Evolutionary conservation across 768 basidiomycete genomes (phyloP), one percentile per base, ranked within the genome.

Genomic region (Boletus pseudopeckii): DNA sequence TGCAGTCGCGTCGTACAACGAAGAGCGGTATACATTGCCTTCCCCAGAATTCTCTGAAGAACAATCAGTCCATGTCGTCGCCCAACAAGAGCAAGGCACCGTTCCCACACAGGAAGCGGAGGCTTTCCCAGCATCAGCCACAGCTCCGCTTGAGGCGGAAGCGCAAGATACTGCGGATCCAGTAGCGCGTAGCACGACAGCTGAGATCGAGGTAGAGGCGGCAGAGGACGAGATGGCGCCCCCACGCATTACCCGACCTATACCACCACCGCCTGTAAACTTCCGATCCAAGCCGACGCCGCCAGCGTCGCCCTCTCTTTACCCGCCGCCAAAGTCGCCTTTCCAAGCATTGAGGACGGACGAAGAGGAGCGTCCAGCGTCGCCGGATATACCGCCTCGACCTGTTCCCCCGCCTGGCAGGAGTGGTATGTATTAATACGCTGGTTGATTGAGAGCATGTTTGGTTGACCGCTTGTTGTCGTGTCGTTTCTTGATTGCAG

Each of bases 241-340:
- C 4, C 63, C 72, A 7, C 72, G 66, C 44, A 60, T 71, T 26
- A 66, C 59, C 14, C 68, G 67, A 47, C 63, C 65, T 0, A 57
- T 68, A 47, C 75, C 70, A 0, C 65, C 71, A 0, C 70, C 73
- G 18, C 74, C 74, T 0, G 65, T 65, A 22, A 65, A 62, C 46
- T 30, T 66, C 26, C 37, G 45, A n/a, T 62, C 70, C 9, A 64
- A 59, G 36, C 63, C 64, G 24, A 47, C 55, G 1, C 43, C 59
- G 7, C 59, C 64, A 3, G 38, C 53, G 1, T 60, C 61, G 1
- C 59, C 68, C 5, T 37, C 62, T 1, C 24, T 49, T 9, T 54
- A 60, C 13, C 53, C 67, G 7, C 60, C 66, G 0, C 48, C 47
- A 9, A 61, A 47, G 54, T 44, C 52, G 14, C 32, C 53, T 4